These are phyloP conservation scores for Starmerella roubikii DNA, from an alignment of 805 yeast species.

Conservation along the genomic window DNA sequence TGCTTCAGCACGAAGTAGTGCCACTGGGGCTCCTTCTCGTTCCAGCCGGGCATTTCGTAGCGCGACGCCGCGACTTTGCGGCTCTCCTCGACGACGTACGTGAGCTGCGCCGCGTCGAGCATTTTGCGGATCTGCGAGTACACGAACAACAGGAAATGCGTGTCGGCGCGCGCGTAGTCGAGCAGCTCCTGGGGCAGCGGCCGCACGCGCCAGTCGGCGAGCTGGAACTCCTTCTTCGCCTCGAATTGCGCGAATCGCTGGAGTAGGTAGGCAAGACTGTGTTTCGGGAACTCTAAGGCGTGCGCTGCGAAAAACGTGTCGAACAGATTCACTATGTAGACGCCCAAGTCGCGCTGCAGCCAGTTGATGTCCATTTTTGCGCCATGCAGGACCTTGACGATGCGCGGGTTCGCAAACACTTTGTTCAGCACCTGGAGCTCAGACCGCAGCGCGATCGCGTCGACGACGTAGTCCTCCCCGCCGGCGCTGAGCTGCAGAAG, in stretches of 20 bases:
- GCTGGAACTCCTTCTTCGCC: slow-evolving; percentile 86
- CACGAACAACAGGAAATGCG: slow-evolving; percentile 76
- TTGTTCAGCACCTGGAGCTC: slow-evolving; percentile 53
- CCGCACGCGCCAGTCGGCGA: slow-evolving; percentile 92
- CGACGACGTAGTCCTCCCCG: slow-evolving; percentile 74
- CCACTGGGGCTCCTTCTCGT: slow-evolving; percentile 49
- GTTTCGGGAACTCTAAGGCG: slow-evolving; percentile 63
- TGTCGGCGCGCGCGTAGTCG: slow-evolving; percentile 86
- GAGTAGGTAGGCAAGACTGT: slow-evolving; percentile 70
- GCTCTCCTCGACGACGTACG: slow-evolving; percentile 51
- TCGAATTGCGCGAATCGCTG: slow-evolving; percentile 70
- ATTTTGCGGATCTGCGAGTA: slow-evolving; percentile 59
- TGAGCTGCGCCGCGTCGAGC: slow-evolving; percentile 35
- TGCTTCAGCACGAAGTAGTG: slow-evolving; percentile 45
- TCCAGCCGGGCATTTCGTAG: slow-evolving; percentile 65
- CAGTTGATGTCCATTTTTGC: slow-evolving; percentile 94
- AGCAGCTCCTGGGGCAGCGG: slow-evolving; percentile 67
- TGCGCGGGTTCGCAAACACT: slow-evolving; percentile 66
- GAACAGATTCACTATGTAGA: slow-evolving; percentile 76
- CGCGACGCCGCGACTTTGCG: slow-evolving; percentile 66
- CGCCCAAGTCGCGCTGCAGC: slow-evolving; percentile 90
- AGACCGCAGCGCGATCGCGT: slow-evolving; percentile 66
- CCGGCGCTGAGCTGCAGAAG: slow-evolving; percentile 83
- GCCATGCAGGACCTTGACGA: slow-evolving; percentile 87
- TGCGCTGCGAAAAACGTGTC: slow-evolving; percentile 88